Evolutionary conservation across 768 basidiomycete genomes (phyloP).

Genomic region (Scleroderma citrinum): DNA sequence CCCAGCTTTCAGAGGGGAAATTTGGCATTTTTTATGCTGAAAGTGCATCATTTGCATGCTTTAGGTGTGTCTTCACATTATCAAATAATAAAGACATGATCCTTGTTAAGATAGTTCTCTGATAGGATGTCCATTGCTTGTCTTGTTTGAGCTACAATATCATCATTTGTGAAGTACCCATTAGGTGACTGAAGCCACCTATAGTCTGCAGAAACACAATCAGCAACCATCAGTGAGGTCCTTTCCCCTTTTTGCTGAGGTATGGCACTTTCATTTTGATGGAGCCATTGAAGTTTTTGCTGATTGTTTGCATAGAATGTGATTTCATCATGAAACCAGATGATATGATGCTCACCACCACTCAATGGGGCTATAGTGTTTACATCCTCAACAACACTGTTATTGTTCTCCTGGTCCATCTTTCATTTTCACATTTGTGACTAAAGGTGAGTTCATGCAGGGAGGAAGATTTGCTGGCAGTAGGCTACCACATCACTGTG

Average conservation of each 20-base stretch:
- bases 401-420: background rate
- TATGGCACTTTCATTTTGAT: background rate
- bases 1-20: too few species aligned
- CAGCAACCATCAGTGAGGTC: slow-evolving; percentile 2
- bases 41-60: too few species aligned
- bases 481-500: slow-evolving; percentile 26
- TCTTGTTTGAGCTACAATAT: too few species aligned
- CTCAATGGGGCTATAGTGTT: too few species aligned
- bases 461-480: slow-evolving; percentile 18
- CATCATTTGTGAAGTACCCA: background rate
- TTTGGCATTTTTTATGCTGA: too few species aligned
- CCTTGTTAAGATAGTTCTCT: too few species aligned
- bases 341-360: background rate
- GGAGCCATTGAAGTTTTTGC: background rate
- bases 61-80: too few species aligned
- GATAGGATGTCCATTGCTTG: too few species aligned
- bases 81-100: too few species aligned
- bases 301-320: slow-evolving; percentile 19
- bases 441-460: slow-evolving; percentile 2
- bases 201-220: slow-evolving; percentile 5
- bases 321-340: slow-evolving; percentile 4
- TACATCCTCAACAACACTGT: background rate
- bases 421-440: background rate
- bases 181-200: background rate
- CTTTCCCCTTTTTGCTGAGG: background rate